These are phyloP conservation scores for Xylariaceae sp. DNA, from an alignment of 2,329 filamentous ascomycete genomes.

Conservation along the genomic window DNA sequence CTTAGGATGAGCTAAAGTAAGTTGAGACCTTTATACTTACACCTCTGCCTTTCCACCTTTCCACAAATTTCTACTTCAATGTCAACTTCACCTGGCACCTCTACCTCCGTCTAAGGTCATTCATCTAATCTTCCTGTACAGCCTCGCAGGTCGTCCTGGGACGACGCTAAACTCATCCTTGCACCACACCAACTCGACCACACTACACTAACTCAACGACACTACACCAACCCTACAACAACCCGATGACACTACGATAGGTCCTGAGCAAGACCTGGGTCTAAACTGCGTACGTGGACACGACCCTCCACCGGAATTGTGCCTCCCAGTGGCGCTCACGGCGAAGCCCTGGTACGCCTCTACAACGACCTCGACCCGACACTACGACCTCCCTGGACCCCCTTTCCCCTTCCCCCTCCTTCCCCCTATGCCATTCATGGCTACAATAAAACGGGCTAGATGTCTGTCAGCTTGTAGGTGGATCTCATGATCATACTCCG, in stretches of 20 bases:
- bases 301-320: too few species aligned
- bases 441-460: neutral
- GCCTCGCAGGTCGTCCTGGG: neutral
- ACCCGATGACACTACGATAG: neutral
- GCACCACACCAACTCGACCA: neutral
- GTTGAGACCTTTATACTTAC: neutral
- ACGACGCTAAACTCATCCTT: neutral
- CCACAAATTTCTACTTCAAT: too few species aligned
- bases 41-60: neutral
- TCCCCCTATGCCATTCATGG: too few species aligned
- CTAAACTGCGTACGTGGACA: neutral
- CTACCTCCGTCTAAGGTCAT: neutral
- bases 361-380: neutral
- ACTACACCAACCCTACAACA: neutral
- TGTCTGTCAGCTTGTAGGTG: too few species aligned
- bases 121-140: neutral
- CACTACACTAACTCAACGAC: too few species aligned
- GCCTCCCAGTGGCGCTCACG: too few species aligned
- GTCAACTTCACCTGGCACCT: too few species aligned
- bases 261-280: neutral
- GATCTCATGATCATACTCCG: too few species aligned
- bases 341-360: too few species aligned
- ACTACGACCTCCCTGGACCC: too few species aligned
- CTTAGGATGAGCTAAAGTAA: neutral
- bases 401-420: neutral